A percentile compares a stretch with the other conserved stretches of the same genome.
These are phyloP conservation scores for Rhizophagus prolifer DNA, from an alignment of 192 early-diverging fungal genomes.

Conservation along the genomic window DNA sequence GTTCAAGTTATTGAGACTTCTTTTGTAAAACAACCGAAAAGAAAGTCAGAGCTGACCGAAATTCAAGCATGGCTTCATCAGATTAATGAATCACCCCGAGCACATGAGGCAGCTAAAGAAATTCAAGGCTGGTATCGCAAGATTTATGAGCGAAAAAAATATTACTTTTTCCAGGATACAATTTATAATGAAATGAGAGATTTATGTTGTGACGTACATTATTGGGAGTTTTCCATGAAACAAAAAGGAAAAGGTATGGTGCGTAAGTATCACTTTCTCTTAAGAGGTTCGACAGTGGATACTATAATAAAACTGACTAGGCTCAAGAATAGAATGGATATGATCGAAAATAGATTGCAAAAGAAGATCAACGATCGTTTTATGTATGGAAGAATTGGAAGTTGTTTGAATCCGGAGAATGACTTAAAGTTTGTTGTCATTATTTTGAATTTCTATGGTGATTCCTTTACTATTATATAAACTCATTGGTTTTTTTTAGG, in stretches of 20 bases:
- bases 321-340: no score
- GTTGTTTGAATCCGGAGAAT: no score
- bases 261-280: neutral
- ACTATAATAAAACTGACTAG: neutral
- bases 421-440: neutral
- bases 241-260: neutral
- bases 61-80: neutral
- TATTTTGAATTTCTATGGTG: neutral
- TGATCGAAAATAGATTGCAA: neutral
- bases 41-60: no score
- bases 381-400: no score
- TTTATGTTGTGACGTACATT: neutral
- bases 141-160: neutral
- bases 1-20: no score
- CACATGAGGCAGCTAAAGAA: conserved; percentile 1
- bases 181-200: neutral
- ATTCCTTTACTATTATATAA: neutral
- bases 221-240: no score
- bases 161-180: neutral
- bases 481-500: neutral
- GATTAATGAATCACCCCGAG: neutral
- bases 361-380: neutral
- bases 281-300: conserved; percentile 13
- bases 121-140: conserved; percentile 6
- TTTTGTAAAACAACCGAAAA: no score